A percentile compares a stretch with the other conserved stretches of the same genome.
phyloP scores from a whole-genome alignment of 2,329 filamentous ascomycete species.

The Trichoderma hamatum region DNA sequence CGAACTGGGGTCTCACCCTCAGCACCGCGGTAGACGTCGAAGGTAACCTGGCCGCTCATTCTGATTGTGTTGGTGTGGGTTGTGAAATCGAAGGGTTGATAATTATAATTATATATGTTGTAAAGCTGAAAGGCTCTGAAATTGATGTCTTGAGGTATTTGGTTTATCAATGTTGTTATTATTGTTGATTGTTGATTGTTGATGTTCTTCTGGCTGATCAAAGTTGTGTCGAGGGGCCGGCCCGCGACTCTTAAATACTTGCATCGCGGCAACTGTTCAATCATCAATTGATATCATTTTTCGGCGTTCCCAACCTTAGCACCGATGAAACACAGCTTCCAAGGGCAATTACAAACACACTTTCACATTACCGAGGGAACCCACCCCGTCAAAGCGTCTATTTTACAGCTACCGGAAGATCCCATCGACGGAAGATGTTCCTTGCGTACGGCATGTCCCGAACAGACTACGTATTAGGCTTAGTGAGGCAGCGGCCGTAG shows the following conservation, averaged over 20 bases:
- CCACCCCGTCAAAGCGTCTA: not conserved
- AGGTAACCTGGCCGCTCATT: conserved; percentile 21
- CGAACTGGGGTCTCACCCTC: conserved; percentile 10
- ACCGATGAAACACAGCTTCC: not conserved
- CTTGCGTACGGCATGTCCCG: conserved; percentile 17
- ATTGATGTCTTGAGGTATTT: not conserved
- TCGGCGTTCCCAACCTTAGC: not conserved
- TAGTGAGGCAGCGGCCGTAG: not conserved
- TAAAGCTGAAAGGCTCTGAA: not conserved
- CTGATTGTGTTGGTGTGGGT: not conserved
- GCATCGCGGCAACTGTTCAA: not conserved
- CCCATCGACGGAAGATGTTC: conserved; percentile 5
- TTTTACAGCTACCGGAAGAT: conserved; percentile 11
- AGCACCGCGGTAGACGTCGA: conserved; percentile 16
- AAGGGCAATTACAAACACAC: conserved; percentile 1
- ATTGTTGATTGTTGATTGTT: not conserved
- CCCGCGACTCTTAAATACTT: conserved; percentile 15
- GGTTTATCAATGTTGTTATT: not conserved
- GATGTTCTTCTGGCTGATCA: conserved; percentile 1
- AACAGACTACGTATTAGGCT: not conserved
- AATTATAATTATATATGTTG: not conserved
- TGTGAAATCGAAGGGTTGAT: not conserved
- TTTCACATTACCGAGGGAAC: not conserved
- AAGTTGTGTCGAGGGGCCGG: not conserved
- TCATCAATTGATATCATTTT: not conserved